phyloP scores from a whole-genome alignment of 2,329 filamentous ascomycete species.

The Biscogniauxia sp. region DNA sequence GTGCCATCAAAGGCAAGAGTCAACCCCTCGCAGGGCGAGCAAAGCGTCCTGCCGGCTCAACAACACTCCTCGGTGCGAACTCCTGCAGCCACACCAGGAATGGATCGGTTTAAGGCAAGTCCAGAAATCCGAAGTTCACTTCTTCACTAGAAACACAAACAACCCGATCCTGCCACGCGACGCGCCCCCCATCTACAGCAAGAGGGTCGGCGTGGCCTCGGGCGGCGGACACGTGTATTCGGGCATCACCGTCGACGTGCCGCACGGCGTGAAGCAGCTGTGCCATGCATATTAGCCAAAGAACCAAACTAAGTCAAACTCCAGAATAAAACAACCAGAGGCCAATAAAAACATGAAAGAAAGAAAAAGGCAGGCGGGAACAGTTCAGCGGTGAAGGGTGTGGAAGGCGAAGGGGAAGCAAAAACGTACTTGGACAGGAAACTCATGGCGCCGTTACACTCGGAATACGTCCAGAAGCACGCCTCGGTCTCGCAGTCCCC shows the following conservation, averaged over 20 bases:
- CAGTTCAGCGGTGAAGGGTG: not conserved
- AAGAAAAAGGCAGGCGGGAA: too few species aligned
- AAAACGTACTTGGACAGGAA: slow-evolving; percentile 15
- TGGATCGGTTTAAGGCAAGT: too few species aligned
- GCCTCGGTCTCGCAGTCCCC: not conserved
- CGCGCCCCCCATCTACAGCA: too few species aligned
- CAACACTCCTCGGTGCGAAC: too few species aligned
- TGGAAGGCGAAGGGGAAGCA: not conserved
- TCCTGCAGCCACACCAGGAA: too few species aligned
- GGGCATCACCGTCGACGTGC: slow-evolving; percentile 12
- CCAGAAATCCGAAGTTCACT: not conserved
- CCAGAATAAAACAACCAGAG: too few species aligned
- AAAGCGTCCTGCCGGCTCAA: too few species aligned
- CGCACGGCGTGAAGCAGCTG: slow-evolving; percentile 20
- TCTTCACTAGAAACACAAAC: slow-evolving; percentile 4
- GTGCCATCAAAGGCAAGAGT: too few species aligned
- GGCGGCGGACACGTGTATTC: slow-evolving; percentile 11
- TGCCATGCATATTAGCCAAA: not conserved
- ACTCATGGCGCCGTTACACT: slow-evolving; percentile 14
- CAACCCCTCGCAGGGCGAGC: too few species aligned
- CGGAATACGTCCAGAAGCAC: slow-evolving; percentile 16
- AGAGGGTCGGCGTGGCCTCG: not conserved
- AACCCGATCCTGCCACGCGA: too few species aligned
- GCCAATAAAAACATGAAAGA: too few species aligned
- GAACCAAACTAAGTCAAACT: not conserved